These are phyloP conservation scores for Camellia lanceoleosa DNA, from an alignment of 148 eudicot genomes.

Conservation along the genomic window DNA sequence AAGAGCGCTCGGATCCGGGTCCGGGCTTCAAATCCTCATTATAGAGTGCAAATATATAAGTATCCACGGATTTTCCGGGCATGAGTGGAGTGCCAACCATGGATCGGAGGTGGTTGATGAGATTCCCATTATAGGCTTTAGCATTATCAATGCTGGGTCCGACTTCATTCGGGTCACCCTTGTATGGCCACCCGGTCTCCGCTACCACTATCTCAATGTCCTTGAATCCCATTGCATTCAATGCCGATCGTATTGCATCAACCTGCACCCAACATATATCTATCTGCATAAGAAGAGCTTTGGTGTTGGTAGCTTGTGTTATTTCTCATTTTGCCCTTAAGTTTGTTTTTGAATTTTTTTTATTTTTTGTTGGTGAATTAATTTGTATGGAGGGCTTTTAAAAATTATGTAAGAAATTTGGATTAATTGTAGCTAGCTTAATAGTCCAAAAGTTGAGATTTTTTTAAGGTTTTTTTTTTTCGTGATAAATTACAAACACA, in stretches of 20 bases:
- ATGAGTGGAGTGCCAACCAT: conserved; percentile 83
- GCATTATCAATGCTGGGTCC: conserved; percentile 77
- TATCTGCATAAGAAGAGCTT: no score
- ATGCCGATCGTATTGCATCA: conserved; percentile 75
- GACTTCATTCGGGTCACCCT: conserved; percentile 73
- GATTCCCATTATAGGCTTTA: conserved; percentile 67
- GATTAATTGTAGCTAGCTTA: no score
- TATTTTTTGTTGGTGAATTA: no score
- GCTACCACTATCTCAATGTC: conserved; percentile 81
- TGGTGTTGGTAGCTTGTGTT: no score
- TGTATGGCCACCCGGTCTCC: conserved; percentile 94
- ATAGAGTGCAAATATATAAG: conserved; percentile 84
- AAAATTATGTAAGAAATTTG: no score
- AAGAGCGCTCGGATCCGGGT: conserved; percentile 59
- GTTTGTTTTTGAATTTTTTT: no score
- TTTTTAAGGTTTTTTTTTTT: no score
- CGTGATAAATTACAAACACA: no score
- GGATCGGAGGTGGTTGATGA: conserved; percentile 66
- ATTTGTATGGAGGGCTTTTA: no score
- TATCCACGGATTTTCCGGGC: conserved; percentile 84
- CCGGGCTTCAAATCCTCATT: conserved; percentile 92
- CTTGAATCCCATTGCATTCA: conserved; percentile 64
- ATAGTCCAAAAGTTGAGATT: no score
- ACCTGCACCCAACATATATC: conserved; percentile 38
- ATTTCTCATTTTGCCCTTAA: neutral